Evolutionary conservation across 2,329 filamentous ascomycete species (phyloP), one percentile per base, ranked within the genome.

Genomic region (Dissoconium aciculare): DNA sequence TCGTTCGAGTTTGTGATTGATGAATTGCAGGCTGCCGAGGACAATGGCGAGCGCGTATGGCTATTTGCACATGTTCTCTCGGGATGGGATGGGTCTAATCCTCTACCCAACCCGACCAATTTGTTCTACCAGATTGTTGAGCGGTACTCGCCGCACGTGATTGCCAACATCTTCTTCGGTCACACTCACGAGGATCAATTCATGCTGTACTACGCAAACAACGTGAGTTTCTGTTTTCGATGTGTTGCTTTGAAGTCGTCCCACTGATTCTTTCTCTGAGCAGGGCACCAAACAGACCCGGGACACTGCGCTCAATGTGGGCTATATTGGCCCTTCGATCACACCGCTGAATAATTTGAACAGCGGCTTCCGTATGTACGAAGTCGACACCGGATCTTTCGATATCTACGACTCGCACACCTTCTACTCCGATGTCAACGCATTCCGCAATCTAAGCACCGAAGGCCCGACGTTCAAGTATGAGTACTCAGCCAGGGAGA

Each of bases 31-130:
- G 56, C 56, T 5, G 65, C 66, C 5, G 66, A 70, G 43, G 61
- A 66, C 37, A 54, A 55, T 5, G 56, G 56, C 4, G 66, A 70
- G 38, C 53, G 64, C 6, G 66, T 68, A 15, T 70, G 66, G 66
- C 57, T 70, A 4, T 43, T 68, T 5, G 66, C 62, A 4, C 66
- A 69, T 31, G 65, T 71, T 9, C 56, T 67, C 5, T 60, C 58
- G 14, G 67, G 68, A 5, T 71, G 66, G 63, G 66, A 70, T 42
- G 67, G 67, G 15, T 50, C 49, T 3, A 70, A 71, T 34, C 61
- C 66, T 3, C 46, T 68, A 5, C 60, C 62, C 4, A 67, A 67
- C 31, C 69, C 67, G 0, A 62, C 57, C 1, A 58, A 69, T 41
- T 55, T 71, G 23, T 62, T 70, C 55, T 67, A 66, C 39, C 61